A percentile compares a stretch with the other conserved stretches of the same genome.
Conservation (phyloP, 2,329 filamentous ascomycete species). For the Geosmithia morbida region DNA sequence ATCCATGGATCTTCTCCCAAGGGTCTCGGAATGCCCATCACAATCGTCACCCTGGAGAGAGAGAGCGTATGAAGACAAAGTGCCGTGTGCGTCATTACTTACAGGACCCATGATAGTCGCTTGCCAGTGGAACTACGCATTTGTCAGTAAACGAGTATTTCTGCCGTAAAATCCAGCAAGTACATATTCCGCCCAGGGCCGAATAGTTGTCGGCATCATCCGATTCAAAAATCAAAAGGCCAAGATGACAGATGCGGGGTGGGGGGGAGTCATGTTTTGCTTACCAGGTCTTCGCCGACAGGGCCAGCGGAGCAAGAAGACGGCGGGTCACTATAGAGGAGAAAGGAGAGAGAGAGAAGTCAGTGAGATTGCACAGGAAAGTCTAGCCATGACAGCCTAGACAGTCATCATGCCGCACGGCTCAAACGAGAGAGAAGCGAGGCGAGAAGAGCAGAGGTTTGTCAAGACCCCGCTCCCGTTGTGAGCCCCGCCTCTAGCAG, state of each 20-base stretch:
- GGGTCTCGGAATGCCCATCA: no score
- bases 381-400: not conserved
- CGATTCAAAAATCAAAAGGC: not conserved
- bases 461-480: slow-evolving; percentile 4
- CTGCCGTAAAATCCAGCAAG: not conserved
- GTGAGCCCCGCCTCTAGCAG: slow-evolving; percentile 3
- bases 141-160: not conserved
- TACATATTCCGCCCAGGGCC: not conserved
- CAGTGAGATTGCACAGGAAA: not conserved
- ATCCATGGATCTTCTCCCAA: no score
- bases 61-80: not conserved
- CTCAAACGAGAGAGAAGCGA: not conserved
- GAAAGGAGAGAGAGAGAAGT: no score
- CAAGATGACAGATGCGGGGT: slow-evolving; percentile 5
- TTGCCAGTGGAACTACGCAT: slow-evolving; percentile 92
- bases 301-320: slow-evolving; percentile 97
- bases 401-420: not conserved
- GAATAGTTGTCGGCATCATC: not conserved
- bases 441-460: not conserved
- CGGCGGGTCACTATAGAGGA: slow-evolving; percentile 66
- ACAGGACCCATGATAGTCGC: slow-evolving; percentile 99
- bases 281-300: slow-evolving; percentile 93
- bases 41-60: not conserved
- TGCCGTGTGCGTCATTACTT: slow-evolving; percentile 26
- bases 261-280: slow-evolving; percentile 18